Evolutionary conservation across 2,329 filamentous ascomycete genomes (phyloP).

Genomic region (Podosphaera fusca): DNA sequence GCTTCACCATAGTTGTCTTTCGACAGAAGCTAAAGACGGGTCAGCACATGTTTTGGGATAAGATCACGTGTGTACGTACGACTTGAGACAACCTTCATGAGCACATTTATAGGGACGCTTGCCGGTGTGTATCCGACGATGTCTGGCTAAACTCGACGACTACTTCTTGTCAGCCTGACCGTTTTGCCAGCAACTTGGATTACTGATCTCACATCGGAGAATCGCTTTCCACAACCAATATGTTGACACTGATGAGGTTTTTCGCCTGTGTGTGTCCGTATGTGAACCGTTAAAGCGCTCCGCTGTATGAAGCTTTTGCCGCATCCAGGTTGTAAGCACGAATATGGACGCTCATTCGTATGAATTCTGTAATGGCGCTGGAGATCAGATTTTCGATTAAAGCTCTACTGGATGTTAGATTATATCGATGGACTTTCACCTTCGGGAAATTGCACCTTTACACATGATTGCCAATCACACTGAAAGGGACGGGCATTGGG

Average conservation of each 20-base stretch:
- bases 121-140: slow-evolving; percentile 49
- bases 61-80: slow-evolving; percentile 9
- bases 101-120: slow-evolving; percentile 42
- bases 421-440: neutral
- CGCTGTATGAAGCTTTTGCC: slow-evolving; percentile 50
- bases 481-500: slow-evolving; percentile 36
- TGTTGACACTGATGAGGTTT: slow-evolving; percentile 48
- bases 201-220: slow-evolving; percentile 30
- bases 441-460: slow-evolving; percentile 26
- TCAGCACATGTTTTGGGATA: slow-evolving; percentile 6
- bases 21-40: slow-evolving; percentile 34
- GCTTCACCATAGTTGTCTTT: slow-evolving; percentile 50
- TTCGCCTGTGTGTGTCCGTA: slow-evolving; percentile 47
- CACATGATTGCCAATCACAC: slow-evolving; percentile 39
- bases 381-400: slow-evolving; percentile 49
- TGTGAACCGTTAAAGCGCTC: slow-evolving; percentile 47
- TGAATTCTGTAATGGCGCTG: slow-evolving; percentile 50
- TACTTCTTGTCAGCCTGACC: slow-evolving; percentile 7
- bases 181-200: neutral
- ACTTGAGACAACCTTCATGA: slow-evolving; percentile 19
- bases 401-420: slow-evolving; percentile 25
- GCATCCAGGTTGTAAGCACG: slow-evolving; percentile 34
- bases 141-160: slow-evolving; percentile 20
- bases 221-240: slow-evolving; percentile 41
- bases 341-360: slow-evolving; percentile 46